These are phyloP conservation scores for Fragaria vesca DNA, from an alignment of 306 rosid species.

Conservation along the genomic window DNA sequence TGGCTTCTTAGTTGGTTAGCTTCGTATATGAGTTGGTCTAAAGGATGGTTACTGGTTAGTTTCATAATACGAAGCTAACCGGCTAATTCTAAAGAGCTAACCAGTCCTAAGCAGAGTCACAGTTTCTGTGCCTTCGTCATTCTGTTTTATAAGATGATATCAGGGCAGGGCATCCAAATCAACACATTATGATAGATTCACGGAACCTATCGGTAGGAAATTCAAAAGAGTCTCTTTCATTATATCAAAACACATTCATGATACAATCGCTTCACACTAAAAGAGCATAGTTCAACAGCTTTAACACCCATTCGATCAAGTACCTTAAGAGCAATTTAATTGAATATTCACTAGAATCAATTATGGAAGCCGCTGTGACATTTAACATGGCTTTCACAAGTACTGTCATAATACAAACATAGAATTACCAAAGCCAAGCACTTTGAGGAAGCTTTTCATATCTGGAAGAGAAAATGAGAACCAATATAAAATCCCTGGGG, in stretches of 20 bases:
- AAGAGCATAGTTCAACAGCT: not conserved
- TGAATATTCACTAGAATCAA: not conserved
- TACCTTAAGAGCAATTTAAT: constrained; percentile 3
- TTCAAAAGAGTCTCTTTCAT: not conserved
- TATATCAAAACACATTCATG: constrained; percentile 13
- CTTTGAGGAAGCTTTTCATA: constrained; percentile 29
- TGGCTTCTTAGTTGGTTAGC: no score
- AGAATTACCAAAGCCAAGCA: constrained; percentile 23
- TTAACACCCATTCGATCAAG: not conserved
- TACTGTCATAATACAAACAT: constrained; percentile 28
- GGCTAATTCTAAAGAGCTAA: no score
- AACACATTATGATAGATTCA: not conserved
- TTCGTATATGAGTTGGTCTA: no score
- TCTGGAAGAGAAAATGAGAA: constrained; percentile 25
- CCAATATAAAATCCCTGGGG: constrained; percentile 7
- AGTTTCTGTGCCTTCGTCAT: no score
- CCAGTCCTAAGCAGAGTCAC: no score
- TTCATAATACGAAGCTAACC: no score
- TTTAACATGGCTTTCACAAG: constrained; percentile 28
- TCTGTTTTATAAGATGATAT: not conserved
- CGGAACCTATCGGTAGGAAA: not conserved
- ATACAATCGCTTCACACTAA: constrained; percentile 12
- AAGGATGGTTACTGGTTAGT: no score
- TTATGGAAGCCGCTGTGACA: constrained; percentile 12
- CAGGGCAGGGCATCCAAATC: not conserved